A percentile compares a stretch with the other conserved stretches of the same genome.
Conservation (phyloP, 2,329 filamentous ascomycete species). For the Aspergillus proliferans region DNA sequence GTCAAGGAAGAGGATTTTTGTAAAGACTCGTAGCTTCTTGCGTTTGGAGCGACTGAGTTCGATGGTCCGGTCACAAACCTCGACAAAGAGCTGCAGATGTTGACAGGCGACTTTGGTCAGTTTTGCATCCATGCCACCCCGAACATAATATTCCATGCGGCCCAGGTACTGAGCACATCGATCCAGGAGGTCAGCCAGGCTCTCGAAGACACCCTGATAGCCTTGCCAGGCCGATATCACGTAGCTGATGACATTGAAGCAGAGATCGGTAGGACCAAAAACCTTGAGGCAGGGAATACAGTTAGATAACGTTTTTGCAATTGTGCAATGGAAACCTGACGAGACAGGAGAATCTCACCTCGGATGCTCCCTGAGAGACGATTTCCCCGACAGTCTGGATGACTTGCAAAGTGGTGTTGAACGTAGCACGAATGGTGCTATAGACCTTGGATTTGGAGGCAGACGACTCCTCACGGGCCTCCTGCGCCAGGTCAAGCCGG, state of each 20-base stretch:
- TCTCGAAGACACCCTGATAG: conserved; percentile 16
- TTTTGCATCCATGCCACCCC: conserved; percentile 11
- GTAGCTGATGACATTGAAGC: conserved; percentile 16
- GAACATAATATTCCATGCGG: conserved; percentile 13
- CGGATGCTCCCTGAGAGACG: conserved; percentile 7
- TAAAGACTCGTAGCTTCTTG: conserved; percentile 7
- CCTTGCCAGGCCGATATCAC: conserved; percentile 16
- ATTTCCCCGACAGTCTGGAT: conserved; percentile 11
- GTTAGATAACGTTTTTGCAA: not conserved
- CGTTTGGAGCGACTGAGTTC: conserved; percentile 10
- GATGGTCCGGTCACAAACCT: conserved; percentile 14
- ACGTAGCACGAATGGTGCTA: conserved; percentile 2
- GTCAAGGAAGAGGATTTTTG: conserved; percentile 14
- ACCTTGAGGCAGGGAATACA: conserved; percentile 4
- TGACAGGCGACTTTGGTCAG: conserved; percentile 13
- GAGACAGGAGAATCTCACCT: conserved; percentile 3
- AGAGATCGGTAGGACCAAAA: conserved; percentile 14
- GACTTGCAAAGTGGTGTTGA: conserved; percentile 11
- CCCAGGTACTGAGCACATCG: conserved; percentile 10
- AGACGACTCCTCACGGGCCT: not conserved
- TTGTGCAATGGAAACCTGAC: not conserved
- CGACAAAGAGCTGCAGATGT: conserved; percentile 15
- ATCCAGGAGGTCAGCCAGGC: conserved; percentile 11
- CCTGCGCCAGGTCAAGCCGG: conserved; percentile 7
- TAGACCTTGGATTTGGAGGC: conserved; percentile 1